Percentiles rank a stretch among this genome's conserved stretches.
These are phyloP conservation scores for Mimosa pudica DNA, from an alignment of 306 rosid genomes.

Conservation along the genomic window DNA sequence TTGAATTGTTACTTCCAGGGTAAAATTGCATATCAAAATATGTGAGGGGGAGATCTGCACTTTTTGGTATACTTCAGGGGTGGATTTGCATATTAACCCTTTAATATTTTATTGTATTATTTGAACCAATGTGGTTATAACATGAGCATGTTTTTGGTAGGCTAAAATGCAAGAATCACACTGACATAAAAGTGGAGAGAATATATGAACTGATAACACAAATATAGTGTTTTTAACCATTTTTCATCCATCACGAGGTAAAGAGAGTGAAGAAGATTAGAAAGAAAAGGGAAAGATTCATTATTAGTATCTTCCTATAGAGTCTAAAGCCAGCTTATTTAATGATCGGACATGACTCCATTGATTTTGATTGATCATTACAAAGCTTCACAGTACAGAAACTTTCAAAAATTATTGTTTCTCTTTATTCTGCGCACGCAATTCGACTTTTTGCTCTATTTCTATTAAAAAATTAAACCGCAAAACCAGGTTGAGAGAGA, in stretches of 20 bases:
- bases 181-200: constrained; percentile 2
- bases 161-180: constrained; percentile 20
- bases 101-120: too few species aligned
- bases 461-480: neutral
- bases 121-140: constrained; percentile 12
- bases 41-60: too few species aligned
- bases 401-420: neutral
- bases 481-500: neutral
- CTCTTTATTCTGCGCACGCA: neutral
- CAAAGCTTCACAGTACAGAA: neutral
- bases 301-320: constrained; percentile 12
- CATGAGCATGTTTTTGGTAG: constrained; percentile 1
- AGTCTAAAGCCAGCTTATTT: constrained; percentile 19
- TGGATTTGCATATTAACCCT: too few species aligned
- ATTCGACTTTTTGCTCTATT: neutral
- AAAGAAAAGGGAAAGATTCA: neutral
- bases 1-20: too few species aligned
- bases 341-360: neutral
- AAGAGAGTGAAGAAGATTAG: neutral
- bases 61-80: too few species aligned
- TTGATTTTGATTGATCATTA: constrained; percentile 23
- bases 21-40: too few species aligned
- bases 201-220: neutral
- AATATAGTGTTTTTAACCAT: neutral
- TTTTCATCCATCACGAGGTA: neutral